Evolutionary conservation across 2,329 filamentous ascomycete species (phyloP), one percentile per base, ranked within the genome.

Genomic region (Sporothrix phasma): DNA sequence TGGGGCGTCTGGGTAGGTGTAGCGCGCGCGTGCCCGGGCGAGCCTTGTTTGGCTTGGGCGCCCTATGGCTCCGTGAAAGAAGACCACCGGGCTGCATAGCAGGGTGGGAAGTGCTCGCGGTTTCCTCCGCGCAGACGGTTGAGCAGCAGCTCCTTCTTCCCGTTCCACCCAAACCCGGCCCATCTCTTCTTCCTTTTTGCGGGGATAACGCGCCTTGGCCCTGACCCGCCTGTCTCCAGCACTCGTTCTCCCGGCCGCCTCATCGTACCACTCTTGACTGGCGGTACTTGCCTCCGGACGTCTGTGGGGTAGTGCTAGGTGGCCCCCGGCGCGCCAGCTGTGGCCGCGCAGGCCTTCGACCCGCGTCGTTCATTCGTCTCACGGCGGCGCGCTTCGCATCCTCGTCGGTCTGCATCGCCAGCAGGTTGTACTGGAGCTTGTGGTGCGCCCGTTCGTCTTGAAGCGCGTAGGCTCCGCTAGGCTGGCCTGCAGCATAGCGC

Each of bases 101-200:
- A 83, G 82, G 65, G 90, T n/a, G n/a, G 89, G 70, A 96, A 86
- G 71, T 96, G 92, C 72, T 95, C 89, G 67, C 93, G 82, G 72
- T 96, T 96, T 73, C n/a, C n/a, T n/a, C 96, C 90, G 47, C 89
- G 85, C 68, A 97, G 96, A 22, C 93, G 87, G 67, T 87, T 89
- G 65, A 92, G 84, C 60, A 97, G 80, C 73, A 90, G 82, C 45
- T 86, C 81, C 63, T 91, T 89, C 71, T 94, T 88, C 70, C 96
- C 90, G 2, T 79, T n/a, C n/a, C n/a, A n/a, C n/a, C n/a, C 74
- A n/a, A 96, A 77, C 61, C 80, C 79, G 6, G 84, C 80, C n/a
- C 19, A 88, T 84, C 70, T 91, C 87, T 67, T 89, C 88, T 66
- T 90, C 88, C 69, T 92, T 88, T 68, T 89, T 84, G 70, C 89